A percentile compares a stretch with the other conserved stretches of the same genome.
phyloP scores from a whole-genome alignment of 148 eudicot species.

The Fallopia convolvulus region DNA sequence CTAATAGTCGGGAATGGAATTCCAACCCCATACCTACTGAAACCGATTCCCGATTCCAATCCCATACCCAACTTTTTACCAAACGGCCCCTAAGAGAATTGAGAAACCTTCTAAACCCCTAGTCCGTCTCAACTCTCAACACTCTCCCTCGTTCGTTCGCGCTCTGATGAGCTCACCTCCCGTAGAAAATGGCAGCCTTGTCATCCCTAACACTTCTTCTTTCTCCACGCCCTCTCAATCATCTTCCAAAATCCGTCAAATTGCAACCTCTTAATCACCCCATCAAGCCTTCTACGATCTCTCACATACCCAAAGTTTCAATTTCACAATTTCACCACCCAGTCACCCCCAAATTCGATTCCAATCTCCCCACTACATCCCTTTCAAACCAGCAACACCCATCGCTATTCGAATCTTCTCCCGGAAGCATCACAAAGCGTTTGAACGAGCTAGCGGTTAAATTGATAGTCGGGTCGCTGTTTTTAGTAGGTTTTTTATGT shows the following conservation, averaged over 20 bases:
- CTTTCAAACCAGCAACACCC: background rate
- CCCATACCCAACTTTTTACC: too few relatives aligned
- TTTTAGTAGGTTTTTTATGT: slow-evolving; percentile 40
- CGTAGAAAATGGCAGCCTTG: background rate
- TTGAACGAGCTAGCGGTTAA: slow-evolving; percentile 28
- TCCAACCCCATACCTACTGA: too few relatives aligned
- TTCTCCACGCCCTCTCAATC: background rate
- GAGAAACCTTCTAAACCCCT: background rate
- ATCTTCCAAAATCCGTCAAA: background rate
- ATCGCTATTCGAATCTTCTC: slow-evolving; percentile 14
- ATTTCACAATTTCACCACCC: background rate
- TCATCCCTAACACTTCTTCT: background rate
- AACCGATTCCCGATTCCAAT: too few relatives aligned
- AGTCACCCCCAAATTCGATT: background rate
- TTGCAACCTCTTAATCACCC: background rate
- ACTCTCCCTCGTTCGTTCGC: background rate
- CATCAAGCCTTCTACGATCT: background rate
- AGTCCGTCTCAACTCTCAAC: background rate
- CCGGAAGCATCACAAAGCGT: slow-evolving; percentile 22
- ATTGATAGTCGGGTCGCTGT: slow-evolving; percentile 56
- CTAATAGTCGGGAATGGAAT: too few relatives aligned
- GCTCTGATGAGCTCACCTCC: background rate
- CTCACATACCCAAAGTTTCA: background rate
- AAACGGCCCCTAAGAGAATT: too few relatives aligned
- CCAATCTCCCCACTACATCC: background rate